These are phyloP conservation scores for Thuidium tamariscinum DNA, from an alignment of 225 moss, liverwort and hornwort genomes.

Conservation along the genomic window DNA sequence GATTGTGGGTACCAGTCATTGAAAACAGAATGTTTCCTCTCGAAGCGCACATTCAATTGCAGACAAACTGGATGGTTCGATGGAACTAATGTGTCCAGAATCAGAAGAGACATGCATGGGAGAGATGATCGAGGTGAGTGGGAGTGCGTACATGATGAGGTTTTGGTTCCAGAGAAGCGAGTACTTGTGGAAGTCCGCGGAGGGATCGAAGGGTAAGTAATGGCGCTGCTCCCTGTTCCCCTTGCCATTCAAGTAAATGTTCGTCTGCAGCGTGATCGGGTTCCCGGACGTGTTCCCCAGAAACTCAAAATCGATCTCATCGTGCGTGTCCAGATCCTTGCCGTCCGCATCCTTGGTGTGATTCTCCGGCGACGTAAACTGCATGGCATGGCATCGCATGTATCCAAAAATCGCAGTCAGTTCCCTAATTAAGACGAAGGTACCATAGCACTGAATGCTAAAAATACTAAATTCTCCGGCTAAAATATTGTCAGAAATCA, in stretches of 20 bases:
- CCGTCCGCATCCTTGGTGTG: background rate
- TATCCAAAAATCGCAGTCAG: background rate
- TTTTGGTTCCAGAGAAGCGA: constrained; percentile 63
- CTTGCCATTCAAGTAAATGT: constrained; percentile 23
- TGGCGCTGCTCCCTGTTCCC: constrained; percentile 50
- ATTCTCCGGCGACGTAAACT: constrained; percentile 48
- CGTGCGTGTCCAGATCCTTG: constrained; percentile 29
- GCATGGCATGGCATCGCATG: background rate
- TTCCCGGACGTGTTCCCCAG: constrained; percentile 60
- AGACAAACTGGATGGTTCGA: background rate
- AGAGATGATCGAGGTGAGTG: background rate
- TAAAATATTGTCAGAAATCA: background rate
- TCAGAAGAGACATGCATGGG: background rate
- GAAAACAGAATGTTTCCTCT: background rate
- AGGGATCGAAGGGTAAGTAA: constrained; percentile 51
- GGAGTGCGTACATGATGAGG: constrained; percentile 52
- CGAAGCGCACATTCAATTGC: background rate
- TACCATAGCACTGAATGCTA: background rate
- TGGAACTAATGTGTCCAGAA: background rate
- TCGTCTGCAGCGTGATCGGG: constrained; percentile 63
- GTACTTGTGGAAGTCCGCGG: constrained; percentile 50
- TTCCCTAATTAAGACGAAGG: background rate
- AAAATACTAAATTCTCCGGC: background rate
- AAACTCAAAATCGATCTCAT: constrained; percentile 77
- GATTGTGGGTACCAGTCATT: background rate